Conservation (phyloP, 139 green algal genomes). For the Coelastrella sp. region DNA sequence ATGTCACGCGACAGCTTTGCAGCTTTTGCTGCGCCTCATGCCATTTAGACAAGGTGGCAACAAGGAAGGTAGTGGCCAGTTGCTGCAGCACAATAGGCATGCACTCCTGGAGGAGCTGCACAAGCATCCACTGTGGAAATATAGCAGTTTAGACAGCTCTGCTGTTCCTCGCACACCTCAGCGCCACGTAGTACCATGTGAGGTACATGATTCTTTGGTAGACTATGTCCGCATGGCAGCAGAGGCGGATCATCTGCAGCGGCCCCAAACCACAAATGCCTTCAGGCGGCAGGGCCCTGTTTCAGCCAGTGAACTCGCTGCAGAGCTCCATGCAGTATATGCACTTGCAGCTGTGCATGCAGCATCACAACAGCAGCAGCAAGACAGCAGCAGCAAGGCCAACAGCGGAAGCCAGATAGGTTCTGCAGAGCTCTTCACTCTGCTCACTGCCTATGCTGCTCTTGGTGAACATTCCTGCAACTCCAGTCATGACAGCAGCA, state of each 20-base stretch:
- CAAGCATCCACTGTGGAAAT: conserved; percentile 29
- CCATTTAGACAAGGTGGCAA: neutral
- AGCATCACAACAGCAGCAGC: neutral
- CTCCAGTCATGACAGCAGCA: neutral
- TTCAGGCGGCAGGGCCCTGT: neutral
- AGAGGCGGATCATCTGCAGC: neutral
- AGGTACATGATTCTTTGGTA: conserved; percentile 9
- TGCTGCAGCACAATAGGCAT: neutral
- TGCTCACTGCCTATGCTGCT: conserved; percentile 7
- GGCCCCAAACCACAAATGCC: neutral
- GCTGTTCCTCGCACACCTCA: neutral
- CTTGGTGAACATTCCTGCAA: neutral
- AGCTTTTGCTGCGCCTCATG: conserved; percentile 31
- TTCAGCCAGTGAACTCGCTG: neutral
- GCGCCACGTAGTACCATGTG: neutral
- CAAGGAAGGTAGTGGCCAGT: neutral
- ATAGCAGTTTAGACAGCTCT: conserved; percentile 1
- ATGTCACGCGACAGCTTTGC: neutral
- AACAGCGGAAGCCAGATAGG: no score
- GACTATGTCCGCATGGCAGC: conserved; percentile 23
- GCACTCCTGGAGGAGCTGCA: conserved; percentile 27
- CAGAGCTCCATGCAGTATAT: conserved; percentile 36
- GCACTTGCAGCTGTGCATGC: conserved; percentile 22
- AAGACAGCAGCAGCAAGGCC: neutral
- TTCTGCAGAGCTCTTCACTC: conserved; percentile 1